A percentile compares a stretch with the other conserved stretches of the same genome.
These are phyloP conservation scores for Botrytis galanthina DNA, from an alignment of 2,329 filamentous ascomycete species.

Conservation along the genomic window DNA sequence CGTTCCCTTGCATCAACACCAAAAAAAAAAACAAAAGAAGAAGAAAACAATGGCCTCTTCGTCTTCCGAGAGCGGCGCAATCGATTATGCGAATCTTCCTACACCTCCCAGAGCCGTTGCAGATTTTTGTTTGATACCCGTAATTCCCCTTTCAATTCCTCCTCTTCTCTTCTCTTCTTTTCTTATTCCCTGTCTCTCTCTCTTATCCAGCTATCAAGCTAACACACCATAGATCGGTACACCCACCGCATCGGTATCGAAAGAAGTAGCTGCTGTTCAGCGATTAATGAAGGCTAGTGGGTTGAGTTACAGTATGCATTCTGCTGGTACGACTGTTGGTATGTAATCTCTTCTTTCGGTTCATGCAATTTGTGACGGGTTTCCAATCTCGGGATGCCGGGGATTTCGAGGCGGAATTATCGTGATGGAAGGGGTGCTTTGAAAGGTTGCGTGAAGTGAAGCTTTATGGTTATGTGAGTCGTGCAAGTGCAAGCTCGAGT, in stretches of 20 bases:
- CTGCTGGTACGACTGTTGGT: slow-evolving; percentile 90
- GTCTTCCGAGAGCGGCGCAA: not conserved
- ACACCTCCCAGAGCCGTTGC: slow-evolving; percentile 50
- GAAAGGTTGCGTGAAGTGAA: not conserved
- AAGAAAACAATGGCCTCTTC: not conserved
- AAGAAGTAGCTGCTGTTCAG: slow-evolving; percentile 87
- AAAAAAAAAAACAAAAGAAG: not conserved
- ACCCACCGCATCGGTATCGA: slow-evolving; percentile 68
- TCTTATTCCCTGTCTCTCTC: not conserved
- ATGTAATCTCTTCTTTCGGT: slow-evolving; percentile 36
- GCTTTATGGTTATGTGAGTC: not conserved
- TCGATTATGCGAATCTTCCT: slow-evolving; percentile 27
- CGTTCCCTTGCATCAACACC: no score
- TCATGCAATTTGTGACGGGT: not conserved
- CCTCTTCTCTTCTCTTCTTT: not conserved
- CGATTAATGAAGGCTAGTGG: slow-evolving; percentile 77
- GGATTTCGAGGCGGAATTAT: not conserved
- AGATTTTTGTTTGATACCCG: slow-evolving; percentile 89
- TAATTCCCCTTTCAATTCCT: slow-evolving; percentile 36
- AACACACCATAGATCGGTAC: slow-evolving; percentile 68
- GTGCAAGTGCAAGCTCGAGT: not conserved
- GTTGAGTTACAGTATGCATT: slow-evolving; percentile 84
- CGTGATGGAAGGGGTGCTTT: not conserved
- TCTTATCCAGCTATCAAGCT: not conserved
- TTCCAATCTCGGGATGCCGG: not conserved